phyloP scores from a whole-genome alignment of 768 basidiomycete species.

The Kwoniella botswanensis region DNA sequence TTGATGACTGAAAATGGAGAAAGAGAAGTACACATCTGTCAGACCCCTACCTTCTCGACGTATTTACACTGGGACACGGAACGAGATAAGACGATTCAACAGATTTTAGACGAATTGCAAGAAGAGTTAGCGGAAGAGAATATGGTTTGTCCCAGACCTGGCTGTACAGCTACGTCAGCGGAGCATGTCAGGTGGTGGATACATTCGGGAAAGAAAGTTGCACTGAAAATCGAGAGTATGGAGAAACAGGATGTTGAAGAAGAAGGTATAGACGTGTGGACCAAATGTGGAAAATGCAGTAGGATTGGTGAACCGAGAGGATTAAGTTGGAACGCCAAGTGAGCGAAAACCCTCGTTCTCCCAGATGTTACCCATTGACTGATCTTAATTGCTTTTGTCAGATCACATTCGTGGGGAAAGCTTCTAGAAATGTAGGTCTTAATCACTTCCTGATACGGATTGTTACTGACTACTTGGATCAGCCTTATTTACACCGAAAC shows the following conservation, averaged over 20 bases:
- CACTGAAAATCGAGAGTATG: conserved; percentile 11
- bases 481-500: conserved; percentile 32
- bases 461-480: too few relatives aligned
- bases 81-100: conserved; percentile 30
- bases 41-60: conserved; percentile 17
- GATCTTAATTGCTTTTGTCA: neutral
- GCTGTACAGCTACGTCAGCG: conserved; percentile 24
- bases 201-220: conserved; percentile 35
- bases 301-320: conserved; percentile 9
- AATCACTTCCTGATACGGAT: neutral
- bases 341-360: neutral
- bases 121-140: conserved; percentile 22
- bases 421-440: conserved; percentile 45
- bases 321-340: conserved; percentile 14
- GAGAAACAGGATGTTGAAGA: neutral
- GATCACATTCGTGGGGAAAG: conserved; percentile 43
- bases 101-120: conserved; percentile 19
- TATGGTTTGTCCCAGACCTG: conserved; percentile 24
- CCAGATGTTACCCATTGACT: neutral
- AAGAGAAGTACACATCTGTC: conserved; percentile 20
- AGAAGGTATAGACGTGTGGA: conserved; percentile 29
- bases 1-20: neutral
- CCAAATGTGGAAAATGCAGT: conserved; percentile 35
- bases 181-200: conserved; percentile 40
- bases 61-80: conserved; percentile 29